A percentile compares a stretch with the other conserved stretches of the same genome.
phyloP scores from a whole-genome alignment of 2,329 filamentous ascomycete genomes.

The Aspergillus pseudotamarii region DNA sequence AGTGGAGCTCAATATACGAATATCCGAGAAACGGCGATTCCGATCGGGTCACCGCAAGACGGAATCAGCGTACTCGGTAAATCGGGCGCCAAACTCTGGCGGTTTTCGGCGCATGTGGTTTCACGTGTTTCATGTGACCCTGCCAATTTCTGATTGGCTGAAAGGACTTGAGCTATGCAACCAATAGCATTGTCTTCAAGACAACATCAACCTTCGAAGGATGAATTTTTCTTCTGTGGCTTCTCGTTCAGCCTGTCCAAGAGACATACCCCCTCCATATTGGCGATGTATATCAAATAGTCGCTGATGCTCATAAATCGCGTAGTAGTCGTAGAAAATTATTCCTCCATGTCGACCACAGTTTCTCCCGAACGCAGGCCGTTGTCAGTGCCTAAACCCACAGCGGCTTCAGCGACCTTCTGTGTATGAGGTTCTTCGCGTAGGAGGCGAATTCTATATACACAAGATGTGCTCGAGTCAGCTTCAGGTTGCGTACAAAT shows the following conservation, averaged over 20 bases:
- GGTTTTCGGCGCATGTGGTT: slow-evolving; percentile 33
- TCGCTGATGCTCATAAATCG: neutral
- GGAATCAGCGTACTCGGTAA: slow-evolving; percentile 25
- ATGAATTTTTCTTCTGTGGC: neutral
- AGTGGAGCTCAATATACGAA: slow-evolving; percentile 21
- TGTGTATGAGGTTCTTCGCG: slow-evolving; percentile 85
- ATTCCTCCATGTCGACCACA: slow-evolving; percentile 47
- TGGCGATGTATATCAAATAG: neutral
- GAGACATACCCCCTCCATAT: slow-evolving; percentile 5
- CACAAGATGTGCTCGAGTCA: slow-evolving; percentile 12
- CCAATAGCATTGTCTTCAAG: slow-evolving; percentile 19
- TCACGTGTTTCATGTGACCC: slow-evolving; percentile 21
- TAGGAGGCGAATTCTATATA: slow-evolving; percentile 72
- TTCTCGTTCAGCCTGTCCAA: neutral
- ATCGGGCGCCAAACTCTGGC: slow-evolving; percentile 20
- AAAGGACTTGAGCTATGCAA: slow-evolving; percentile 13
- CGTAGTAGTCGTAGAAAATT: slow-evolving; percentile 12
- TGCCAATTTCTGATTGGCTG: slow-evolving; percentile 22
- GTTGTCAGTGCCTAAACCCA: slow-evolving; percentile 73
- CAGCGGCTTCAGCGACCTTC: slow-evolving; percentile 79
- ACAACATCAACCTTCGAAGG: slow-evolving; percentile 15
- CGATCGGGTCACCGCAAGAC: slow-evolving; percentile 29
- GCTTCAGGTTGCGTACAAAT: slow-evolving; percentile 4
- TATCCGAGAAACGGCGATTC: slow-evolving; percentile 34
- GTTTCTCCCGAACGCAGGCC: slow-evolving; percentile 47